Base-by-base conservation (phyloP, 2,329 filamentous ascomycete species). In the Grosmannia huntii region DNA sequence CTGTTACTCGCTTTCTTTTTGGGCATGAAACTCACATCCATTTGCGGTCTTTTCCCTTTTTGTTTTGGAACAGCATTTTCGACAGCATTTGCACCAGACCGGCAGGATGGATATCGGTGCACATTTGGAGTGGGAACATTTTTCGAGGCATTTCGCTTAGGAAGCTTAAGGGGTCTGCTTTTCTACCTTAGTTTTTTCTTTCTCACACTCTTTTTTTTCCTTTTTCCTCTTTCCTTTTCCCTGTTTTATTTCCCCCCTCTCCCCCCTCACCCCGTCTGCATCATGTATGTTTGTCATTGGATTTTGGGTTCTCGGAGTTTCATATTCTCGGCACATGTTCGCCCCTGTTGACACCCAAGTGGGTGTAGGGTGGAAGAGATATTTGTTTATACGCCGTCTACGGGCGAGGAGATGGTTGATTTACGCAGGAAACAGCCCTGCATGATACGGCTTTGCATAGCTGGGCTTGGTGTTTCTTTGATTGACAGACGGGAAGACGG, bases 21-120 rank as follows among this genome's bases (percentile, higher is more conserved):
- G 5, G 12, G 28, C 52, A 38, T 54, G 53, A 31, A 25, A 23
- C 21, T 28, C 12, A 14, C 3, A 31, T 50, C 41, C n/a, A 44
- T 44, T 44, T 44, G 41, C 41, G 41, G 41, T 5, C 41, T n/a
- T 44, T 44, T 46, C 36, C 41, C 41, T 44, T 38, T 53, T 25
- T 38, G 10, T 56, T 54, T 58, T 54, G 25, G 49, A 21, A 44
- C 53, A 55, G 60, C 60, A 59, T 62, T 60, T 59, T 54, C 57
- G 59, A 51, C 55, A 48, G 60, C 60, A 58, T 62, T 33, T 57
- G 55, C 44, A 57, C 36, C 44, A 27, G 41, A 23, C 41, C 25
- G 49, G 31, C 19, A 46, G 23, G 53, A 28, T 5, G 49, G 36
- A 53, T 56, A 16, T 57, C 12, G 54, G 48, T 33, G 33, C 48